These are phyloP conservation scores for Aspergillus proliferans DNA, from an alignment of 2,329 filamentous ascomycete genomes.

Conservation along the genomic window DNA sequence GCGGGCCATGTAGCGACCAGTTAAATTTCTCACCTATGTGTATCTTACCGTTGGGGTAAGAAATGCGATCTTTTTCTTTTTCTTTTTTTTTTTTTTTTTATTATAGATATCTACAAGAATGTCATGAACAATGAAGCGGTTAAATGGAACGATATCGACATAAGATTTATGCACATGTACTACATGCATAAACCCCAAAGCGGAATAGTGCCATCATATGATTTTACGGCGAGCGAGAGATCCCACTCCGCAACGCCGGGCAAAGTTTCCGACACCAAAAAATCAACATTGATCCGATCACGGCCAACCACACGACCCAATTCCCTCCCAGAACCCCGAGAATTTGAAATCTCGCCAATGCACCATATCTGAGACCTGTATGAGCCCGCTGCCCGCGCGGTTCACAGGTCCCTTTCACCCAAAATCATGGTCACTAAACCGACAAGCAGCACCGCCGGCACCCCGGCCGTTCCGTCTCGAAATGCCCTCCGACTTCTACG, in stretches of 20 bases:
- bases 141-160: too few relatives aligned
- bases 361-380: constrained; percentile 6
- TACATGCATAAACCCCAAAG: neutral
- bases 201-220: neutral
- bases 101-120: too few relatives aligned
- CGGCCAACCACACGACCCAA: neutral
- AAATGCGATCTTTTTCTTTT: too few relatives aligned
- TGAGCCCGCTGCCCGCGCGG: constrained; percentile 20
- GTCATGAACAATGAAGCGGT: too few relatives aligned
- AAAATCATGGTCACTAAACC: constrained; percentile 29
- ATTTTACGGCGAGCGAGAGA: neutral
- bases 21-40: too few relatives aligned
- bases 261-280: neutral
- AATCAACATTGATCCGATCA: neutral
- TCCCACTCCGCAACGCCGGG: neutral
- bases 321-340: neutral
- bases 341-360: constrained; percentile 5
- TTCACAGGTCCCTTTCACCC: constrained; percentile 10
- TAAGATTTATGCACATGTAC: neutral
- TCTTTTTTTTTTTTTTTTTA: too few relatives aligned
- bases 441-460: constrained; percentile 17
- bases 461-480: constrained; percentile 36
- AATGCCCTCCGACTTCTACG: constrained; percentile 39
- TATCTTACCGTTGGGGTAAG: too few relatives aligned
- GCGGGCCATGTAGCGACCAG: too few relatives aligned